A percentile compares a stretch with the other conserved stretches of the same genome.
These are phyloP conservation scores for Paxillus ammoniavirescens DNA, from an alignment of 768 basidiomycete genomes.

Conservation along the genomic window DNA sequence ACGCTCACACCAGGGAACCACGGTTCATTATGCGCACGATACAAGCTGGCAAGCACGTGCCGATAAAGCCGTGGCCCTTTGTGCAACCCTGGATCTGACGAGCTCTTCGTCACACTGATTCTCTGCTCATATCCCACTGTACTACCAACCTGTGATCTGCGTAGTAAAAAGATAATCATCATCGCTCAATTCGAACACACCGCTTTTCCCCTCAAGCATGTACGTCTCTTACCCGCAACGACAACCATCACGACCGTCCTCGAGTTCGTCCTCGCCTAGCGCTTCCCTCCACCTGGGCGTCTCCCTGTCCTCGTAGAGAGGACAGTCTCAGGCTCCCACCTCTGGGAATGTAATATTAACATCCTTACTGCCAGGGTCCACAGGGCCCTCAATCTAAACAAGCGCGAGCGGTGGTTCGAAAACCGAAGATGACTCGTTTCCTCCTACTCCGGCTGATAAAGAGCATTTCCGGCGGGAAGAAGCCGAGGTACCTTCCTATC, in stretches of 20 bases:
- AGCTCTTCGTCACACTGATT: too few species aligned
- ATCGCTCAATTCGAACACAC: too few species aligned
- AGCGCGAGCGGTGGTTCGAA: constrained; percentile 8
- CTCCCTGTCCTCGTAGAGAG: constrained; percentile 10
- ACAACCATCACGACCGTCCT: constrained; percentile 17
- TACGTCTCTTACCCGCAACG: constrained; percentile 9
- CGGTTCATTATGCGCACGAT: too few species aligned
- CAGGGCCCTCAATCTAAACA: constrained; percentile 11
- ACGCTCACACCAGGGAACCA: too few species aligned
- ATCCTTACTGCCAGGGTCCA: constrained; percentile 22
- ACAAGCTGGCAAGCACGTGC: too few species aligned
- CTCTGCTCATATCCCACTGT: too few species aligned
- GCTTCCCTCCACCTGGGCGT: constrained; percentile 12
- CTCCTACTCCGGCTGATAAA: constrained; percentile 38
- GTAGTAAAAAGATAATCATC: too few species aligned
- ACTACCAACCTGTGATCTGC: too few species aligned
- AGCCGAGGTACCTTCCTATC: constrained; percentile 31
- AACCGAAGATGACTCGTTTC: constrained; percentile 34
- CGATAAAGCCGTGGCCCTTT: too few species aligned
- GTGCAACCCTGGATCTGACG: too few species aligned
- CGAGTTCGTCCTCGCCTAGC: constrained; percentile 10
- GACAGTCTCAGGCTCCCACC: not conserved
- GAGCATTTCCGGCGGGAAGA: constrained; percentile 20
- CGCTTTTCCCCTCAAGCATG: too few species aligned
- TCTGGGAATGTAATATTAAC: constrained; percentile 11